Evolutionary conservation across 2,329 filamentous ascomycete species (phyloP), one percentile per base, ranked within the genome.

Genomic region (Stromatinia cepivora): DNA sequence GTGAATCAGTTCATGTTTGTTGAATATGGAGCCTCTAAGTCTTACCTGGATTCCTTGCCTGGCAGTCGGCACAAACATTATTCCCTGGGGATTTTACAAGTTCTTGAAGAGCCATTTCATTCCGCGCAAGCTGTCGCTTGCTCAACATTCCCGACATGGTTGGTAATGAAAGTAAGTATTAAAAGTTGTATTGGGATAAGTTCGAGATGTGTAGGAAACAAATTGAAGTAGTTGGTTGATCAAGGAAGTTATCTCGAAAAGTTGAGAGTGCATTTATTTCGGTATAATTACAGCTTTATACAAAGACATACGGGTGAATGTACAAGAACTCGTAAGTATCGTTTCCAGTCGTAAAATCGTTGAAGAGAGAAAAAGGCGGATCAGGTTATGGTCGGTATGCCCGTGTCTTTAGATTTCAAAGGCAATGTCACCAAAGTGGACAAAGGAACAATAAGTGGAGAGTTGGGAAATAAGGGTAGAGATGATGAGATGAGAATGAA

Each of bases 121-220:
- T 97, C 82, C 95, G 94, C 84, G 92, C 93, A 86, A 97, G 94
- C 83, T 97, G 93, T 82, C 95, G 93, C 86, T 98, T 99, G 85
- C 90, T 97, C 80, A 96, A 84, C 57, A 88, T 85, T 68, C 87
- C 85, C 69, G 92, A 86, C 92, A 94, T 95, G 45, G 53, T 69
- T 28, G 58, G 66, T 42, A 63, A 70, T 70, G 45, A 59, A 67
- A 63, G 48, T 67, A 48, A 69, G 59, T 39, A 52, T 39, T 67
- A 70, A 70, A 69, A 58, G 11, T 22, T 39, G 34, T 53, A 56
- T 36, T 22, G 46, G 15, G 39, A 58, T 25, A 69, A 64, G 50
- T 48, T 48, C 22, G 54, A 42, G 42, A 42, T 28, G 54, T 39
- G 31, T 28, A 34, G 31, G 53, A 54, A 54, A 52, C 28, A 48